These are phyloP conservation scores for Sphaerulina populicola DNA, from an alignment of 2,329 filamentous ascomycete species.

Conservation along the genomic window DNA sequence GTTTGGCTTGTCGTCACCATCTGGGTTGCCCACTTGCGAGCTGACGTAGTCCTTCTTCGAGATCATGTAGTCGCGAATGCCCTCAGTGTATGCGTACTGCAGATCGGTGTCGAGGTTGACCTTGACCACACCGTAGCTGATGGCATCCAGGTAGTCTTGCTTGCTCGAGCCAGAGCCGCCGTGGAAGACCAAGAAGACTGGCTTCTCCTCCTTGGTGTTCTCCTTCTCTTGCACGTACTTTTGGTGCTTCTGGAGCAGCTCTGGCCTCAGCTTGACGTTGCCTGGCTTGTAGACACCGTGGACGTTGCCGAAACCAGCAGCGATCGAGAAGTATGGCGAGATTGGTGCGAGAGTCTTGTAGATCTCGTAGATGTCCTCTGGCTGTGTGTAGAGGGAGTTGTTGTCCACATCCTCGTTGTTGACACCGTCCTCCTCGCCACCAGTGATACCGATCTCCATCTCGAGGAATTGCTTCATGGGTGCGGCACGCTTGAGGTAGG, in stretches of 20 bases:
- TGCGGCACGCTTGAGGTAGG: constrained; percentile 87
- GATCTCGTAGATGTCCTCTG: constrained; percentile 89
- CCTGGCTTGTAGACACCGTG: constrained; percentile 98
- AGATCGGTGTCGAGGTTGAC: constrained; percentile 98
- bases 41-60: constrained; percentile 92
- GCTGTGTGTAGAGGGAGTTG: constrained; percentile 94
- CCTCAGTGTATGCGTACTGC: constrained; percentile 85
- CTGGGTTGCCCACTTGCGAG: constrained; percentile 85
- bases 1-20: constrained; percentile 95
- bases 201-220: constrained; percentile 66
- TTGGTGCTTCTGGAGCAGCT: constrained; percentile 96
- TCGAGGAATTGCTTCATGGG: constrained; percentile 99
- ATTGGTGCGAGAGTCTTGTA: constrained; percentile 77
- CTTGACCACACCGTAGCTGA: constrained; percentile 92
- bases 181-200: constrained; percentile 99
- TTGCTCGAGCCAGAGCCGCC: constrained; percentile 88
- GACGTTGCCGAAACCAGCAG: constrained; percentile 96
- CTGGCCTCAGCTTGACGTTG: constrained; percentile 93
- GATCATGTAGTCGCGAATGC: constrained; percentile 89
- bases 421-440: constrained; percentile 95
- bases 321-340: constrained; percentile 95
- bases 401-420: constrained; percentile 98
- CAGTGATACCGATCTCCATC: constrained; percentile 96
- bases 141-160: constrained; percentile 82
- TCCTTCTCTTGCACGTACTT: constrained; percentile 77